Evolutionary conservation across 257 asterid genomes (phyloP).

Genomic region (Fraxinus excelsior): DNA sequence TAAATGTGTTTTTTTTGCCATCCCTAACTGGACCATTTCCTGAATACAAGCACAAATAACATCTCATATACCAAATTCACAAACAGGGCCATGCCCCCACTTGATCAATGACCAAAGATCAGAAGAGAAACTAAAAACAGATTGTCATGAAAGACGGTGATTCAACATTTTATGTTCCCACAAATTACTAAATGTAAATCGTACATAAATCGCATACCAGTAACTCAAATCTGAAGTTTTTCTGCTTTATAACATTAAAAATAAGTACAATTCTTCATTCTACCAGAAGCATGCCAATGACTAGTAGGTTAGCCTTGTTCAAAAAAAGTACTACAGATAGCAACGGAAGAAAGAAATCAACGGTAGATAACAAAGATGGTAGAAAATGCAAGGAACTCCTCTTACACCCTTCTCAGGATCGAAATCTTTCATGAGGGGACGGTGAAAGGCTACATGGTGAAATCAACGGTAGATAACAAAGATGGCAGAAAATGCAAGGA

Average conservation of each 20-base stretch:
- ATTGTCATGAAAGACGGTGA: not conserved
- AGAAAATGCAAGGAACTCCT: not conserved
- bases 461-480: not conserved
- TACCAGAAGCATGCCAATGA: not conserved
- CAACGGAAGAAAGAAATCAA: not conserved
- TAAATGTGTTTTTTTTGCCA: too few relatives aligned
- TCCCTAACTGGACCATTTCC: too few relatives aligned
- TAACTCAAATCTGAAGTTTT: not conserved
- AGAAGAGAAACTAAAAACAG: not conserved
- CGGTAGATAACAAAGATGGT: not conserved
- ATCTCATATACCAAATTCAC: not conserved
- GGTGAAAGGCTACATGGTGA: conserved; percentile 57
- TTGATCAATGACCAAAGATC: not conserved
- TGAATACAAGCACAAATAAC: not conserved
- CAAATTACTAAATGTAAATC: not conserved
- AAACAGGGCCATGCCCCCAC: not conserved
- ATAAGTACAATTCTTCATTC: not conserved
- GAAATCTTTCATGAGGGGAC: conserved; percentile 55
- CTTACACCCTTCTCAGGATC: conserved; percentile 47
- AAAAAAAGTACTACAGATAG: conserved; percentile 5
- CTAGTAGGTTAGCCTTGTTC: not conserved
- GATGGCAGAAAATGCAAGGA: not conserved
- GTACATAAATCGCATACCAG: not conserved
- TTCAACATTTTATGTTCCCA: not conserved
- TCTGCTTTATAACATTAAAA: not conserved